phyloP scores from a whole-genome alignment of 768 basidiomycete genomes.

The Russula abietina region DNA sequence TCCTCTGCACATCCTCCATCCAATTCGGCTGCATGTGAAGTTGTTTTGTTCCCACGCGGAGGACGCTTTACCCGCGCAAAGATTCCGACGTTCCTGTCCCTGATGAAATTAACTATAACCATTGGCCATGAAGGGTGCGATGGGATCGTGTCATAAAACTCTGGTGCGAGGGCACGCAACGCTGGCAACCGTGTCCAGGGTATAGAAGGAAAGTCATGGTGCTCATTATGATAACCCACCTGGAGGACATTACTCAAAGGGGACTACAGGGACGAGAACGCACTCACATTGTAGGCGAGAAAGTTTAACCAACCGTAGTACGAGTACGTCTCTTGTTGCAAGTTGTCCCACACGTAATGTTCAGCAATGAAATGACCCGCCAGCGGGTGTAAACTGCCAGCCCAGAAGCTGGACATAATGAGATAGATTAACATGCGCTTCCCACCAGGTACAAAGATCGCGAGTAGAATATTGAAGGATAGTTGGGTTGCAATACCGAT shows the following conservation, averaged over 20 bases:
- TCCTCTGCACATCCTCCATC: constrained; percentile 25
- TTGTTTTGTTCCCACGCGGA: constrained; percentile 1
- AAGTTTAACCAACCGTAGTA: constrained; percentile 92
- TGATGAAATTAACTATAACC: constrained; percentile 91
- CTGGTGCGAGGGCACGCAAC: constrained; percentile 76
- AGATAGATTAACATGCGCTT: constrained; percentile 66
- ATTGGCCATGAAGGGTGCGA: constrained; percentile 91
- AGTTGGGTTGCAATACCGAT: constrained; percentile 70
- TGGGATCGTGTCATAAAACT: constrained; percentile 86
- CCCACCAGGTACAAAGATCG: constrained; percentile 39
- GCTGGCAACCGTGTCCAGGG: constrained; percentile 91
- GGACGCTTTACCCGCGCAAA: constrained; percentile 78
- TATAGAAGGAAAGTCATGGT: constrained; percentile 96
- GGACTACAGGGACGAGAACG: not conserved
- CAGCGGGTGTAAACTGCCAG: constrained; percentile 91
- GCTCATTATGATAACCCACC: constrained; percentile 99
- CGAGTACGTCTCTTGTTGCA: constrained; percentile 92
- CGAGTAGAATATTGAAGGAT: constrained; percentile 63
- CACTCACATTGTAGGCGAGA: constrained; percentile 85
- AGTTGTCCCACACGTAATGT: constrained; percentile 90
- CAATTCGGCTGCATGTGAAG: constrained; percentile 12
- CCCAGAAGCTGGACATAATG: constrained; percentile 88
- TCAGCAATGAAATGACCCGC: constrained; percentile 98
- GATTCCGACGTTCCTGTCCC: constrained; percentile 82
- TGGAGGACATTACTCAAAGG: constrained; percentile 29